Percentiles rank a stretch among this genome's conserved stretches.
Conservation (phyloP, 2,329 filamentous ascomycete species). For the Sporothrix globosa region DNA sequence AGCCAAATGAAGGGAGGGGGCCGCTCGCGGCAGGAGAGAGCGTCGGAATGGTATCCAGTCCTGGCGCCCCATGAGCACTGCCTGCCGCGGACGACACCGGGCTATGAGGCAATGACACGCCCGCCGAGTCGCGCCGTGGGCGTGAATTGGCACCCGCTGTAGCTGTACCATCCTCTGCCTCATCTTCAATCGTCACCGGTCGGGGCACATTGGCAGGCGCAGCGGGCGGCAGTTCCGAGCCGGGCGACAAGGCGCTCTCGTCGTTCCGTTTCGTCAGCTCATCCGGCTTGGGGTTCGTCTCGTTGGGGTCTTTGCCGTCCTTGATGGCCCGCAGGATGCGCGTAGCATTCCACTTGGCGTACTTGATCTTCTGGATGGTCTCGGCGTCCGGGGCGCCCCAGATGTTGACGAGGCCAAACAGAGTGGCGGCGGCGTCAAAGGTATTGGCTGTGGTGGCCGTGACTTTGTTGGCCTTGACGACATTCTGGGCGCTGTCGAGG, state of each 20-base stretch:
- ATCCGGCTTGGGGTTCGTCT: conserved; percentile 75
- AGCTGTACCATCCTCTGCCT: conserved; percentile 46
- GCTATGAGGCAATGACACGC: conserved; percentile 45
- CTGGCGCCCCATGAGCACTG: conserved; percentile 33
- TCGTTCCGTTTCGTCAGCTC: conserved; percentile 61
- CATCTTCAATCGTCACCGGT: conserved; percentile 58
- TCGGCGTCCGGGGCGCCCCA: conserved; percentile 79
- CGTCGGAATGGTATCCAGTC: background rate
- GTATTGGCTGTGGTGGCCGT: conserved; percentile 91
- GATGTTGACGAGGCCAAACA: conserved; percentile 83
- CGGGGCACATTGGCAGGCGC: conserved; percentile 39
- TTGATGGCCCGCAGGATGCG: conserved; percentile 90
- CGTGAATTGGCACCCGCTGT: background rate
- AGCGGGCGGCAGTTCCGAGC: conserved; percentile 36
- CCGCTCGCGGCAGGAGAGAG: conserved; percentile 9
- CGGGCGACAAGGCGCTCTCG: conserved; percentile 56
- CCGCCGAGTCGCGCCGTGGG: conserved; percentile 40
- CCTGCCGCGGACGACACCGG: conserved; percentile 44
- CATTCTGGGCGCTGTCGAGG: conserved; percentile 79
- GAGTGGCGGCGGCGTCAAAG: conserved; percentile 88
- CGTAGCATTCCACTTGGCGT: conserved; percentile 92
- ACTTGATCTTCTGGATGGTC: conserved; percentile 85
- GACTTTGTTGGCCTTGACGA: conserved; percentile 79
- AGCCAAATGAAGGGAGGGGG: background rate
- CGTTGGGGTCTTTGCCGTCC: conserved; percentile 88